Base-by-base conservation (phyloP, 768 basidiomycete genomes). In the Dioszegia hungarica region DNA sequence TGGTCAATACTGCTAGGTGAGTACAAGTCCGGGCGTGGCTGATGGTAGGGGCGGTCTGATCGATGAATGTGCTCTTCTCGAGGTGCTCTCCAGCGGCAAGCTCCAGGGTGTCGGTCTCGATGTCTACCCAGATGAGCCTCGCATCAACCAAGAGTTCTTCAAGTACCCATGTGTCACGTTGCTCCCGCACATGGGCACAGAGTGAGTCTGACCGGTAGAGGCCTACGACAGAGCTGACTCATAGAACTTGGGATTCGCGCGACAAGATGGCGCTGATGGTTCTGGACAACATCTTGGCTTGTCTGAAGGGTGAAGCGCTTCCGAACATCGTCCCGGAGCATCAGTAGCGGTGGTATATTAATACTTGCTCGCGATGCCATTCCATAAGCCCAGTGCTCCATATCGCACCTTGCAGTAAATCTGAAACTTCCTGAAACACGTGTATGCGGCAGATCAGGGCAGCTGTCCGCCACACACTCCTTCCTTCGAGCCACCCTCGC, bases 1-100 rank as follows among this genome's bases (percentile, higher is more conserved):
- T 92, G 64, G 81, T 91, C 61, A 92, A 91, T 75, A 90, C 89
- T 2, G 89, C 90, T 22, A 19, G 52, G 27, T 52, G 25, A 79
- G 91, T 15, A n/a, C n/a, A n/a, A n/a, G n/a, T n/a, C n/a, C 28
- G 31, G 15, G 24, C 3, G 9, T 10, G 8, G 28, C 15, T 11
- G 5, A 34, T 28, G 24, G 22, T 31, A 47, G 52, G 12, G 91
- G 91, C 17, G 91, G 87, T 71, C 83, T 93, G 24, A 81, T 95
- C 39, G 87, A 93, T 61, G 90, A 93, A 75, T 83, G 81, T 3
- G 92, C 89, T 3, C 79, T 95, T 79, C 87, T 93, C 58, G 80
- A 81, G 19, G 90, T 90, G 17, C 75, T 94, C 44, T 84, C 89
- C 88, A 6, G 88, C 90, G 75, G 90, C 75, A 93, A 44, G 85